Evolutionary conservation across 805 yeast genomes (phyloP), one percentile per base, ranked within the genome.

Genomic region (Ogataea henricii): DNA sequence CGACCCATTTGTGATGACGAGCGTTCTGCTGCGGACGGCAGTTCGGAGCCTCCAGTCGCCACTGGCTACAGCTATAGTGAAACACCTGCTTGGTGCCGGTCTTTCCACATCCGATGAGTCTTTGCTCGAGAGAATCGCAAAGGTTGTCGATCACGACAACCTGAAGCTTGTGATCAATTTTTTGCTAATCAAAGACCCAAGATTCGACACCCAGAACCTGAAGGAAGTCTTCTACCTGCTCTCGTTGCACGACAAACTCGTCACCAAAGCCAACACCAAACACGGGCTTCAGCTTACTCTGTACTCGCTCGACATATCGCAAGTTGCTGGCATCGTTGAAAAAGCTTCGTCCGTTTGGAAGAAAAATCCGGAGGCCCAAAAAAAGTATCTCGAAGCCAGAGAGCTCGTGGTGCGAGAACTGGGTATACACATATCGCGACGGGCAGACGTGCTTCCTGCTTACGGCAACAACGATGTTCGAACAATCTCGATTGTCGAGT

Each of bases 111-210:
- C 38, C 18, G 32, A 42, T 12, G 18, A 7, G 16, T 18, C 32
- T 17, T 17, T 23, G 0, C 23, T 43, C 12, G 14, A 25, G 23
- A 43, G 25, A 16, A 32, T 36, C 4, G 6, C 34, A 8, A 35
- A 17, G 8, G n/a, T 55, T 1, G 17, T 51, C 13, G 47, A 36
- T 23, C 17, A 16, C 13, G 13, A 32, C 2, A 47, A 47, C 22
- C 17, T 57, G n/a, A 34, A 36, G 6, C n/a, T 30, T 7, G 40
- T 54, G 16, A 33, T 61, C 7, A 51, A 55, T 18, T 12, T 42
- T 14, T 42, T 49, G 12, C 22, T 46, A 13, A 40, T 57, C 10
- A 55, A 56, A 32, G 41, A 53, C 39, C 53, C 54, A 1, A 17
- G 30, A 13, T 20, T 43, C 1, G 58, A 54, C 30, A 12, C 17